Conservation (phyloP, 352 stramenopile species). For the Phytophthora europaea region DNA sequence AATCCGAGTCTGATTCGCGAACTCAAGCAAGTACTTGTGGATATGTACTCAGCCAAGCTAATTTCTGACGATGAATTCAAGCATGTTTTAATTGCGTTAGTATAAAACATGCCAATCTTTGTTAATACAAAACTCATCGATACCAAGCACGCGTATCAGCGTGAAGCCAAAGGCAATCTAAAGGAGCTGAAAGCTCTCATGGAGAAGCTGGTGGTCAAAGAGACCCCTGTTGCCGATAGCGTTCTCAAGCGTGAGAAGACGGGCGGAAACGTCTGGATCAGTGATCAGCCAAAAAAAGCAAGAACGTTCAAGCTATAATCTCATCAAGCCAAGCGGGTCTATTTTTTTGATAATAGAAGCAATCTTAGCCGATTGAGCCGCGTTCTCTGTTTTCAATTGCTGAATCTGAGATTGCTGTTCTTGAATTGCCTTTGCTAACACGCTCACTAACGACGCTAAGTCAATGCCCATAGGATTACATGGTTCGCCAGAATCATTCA, state of each 20-base stretch:
- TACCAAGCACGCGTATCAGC: not conserved
- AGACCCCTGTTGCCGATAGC: not conserved
- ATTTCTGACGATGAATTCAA: not conserved
- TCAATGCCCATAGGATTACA: too few relatives aligned
- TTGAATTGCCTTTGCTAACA: too few relatives aligned
- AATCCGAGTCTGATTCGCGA: not conserved
- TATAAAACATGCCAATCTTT: not conserved
- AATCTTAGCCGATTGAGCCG: too few relatives aligned
- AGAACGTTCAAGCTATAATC: not conserved
- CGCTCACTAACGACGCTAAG: too few relatives aligned
- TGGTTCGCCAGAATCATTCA: too few relatives aligned
- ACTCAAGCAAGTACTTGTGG: not conserved
- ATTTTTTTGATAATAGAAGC: too few relatives aligned
- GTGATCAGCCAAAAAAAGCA: not conserved
- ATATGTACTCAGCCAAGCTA: not conserved
- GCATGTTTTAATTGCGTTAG: not conserved
- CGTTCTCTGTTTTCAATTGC: too few relatives aligned
- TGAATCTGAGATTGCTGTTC: too few relatives aligned
- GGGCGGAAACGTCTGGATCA: not conserved
- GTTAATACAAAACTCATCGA: not conserved
- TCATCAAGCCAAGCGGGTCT: not conserved
- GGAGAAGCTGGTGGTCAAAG: not conserved
- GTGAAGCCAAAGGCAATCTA: not conserved
- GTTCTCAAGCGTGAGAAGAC: not conserved
- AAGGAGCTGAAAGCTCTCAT: not conserved